Conservation (phyloP, 768 basidiomycete species). For the Leccinum obscurum region DNA sequence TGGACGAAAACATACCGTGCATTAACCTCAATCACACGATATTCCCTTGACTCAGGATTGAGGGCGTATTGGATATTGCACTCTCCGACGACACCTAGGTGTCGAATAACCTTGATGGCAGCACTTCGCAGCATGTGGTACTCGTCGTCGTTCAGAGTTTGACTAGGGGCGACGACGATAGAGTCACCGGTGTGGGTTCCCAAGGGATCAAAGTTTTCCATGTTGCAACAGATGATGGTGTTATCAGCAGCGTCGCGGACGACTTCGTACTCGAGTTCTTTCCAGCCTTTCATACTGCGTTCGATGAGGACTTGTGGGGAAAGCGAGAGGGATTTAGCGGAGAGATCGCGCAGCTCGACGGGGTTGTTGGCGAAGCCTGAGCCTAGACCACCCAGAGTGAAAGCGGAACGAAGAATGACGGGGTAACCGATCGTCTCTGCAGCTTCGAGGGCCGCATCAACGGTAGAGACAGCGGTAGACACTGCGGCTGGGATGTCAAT, state of each 20-base stretch:
- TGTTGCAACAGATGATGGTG: conserved; percentile 99
- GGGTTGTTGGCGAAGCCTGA: conserved; percentile 96
- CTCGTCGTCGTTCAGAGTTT: conserved; percentile 95
- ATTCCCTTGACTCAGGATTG: conserved; percentile 89
- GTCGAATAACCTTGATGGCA: conserved; percentile 93
- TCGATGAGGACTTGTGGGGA: conserved; percentile 97
- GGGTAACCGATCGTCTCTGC: conserved; percentile 94
- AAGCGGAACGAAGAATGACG: conserved; percentile 94
- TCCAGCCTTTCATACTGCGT: conserved; percentile 99
- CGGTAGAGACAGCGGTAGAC: conserved; percentile 95
- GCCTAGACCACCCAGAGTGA: conserved; percentile 96
- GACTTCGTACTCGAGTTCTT: conserved; percentile 99
- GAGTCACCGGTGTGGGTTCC: conserved; percentile 99
- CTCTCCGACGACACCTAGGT: conserved; percentile 90
- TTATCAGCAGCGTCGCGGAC: conserved; percentile 98
- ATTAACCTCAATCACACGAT: conserved; percentile 98
- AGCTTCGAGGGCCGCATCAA: conserved; percentile 89
- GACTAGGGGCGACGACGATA: conserved; percentile 98
- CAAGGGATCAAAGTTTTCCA: conserved; percentile 99
- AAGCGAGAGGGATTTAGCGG: conserved; percentile 87
- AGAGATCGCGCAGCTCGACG: conserved; percentile 91
- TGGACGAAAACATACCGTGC: conserved; percentile 55
- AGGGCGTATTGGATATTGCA: conserved; percentile 99
- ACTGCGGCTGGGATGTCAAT: conserved; percentile 96
- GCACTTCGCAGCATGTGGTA: conserved; percentile 99